Conservation (phyloP, 1,284 basidiomycete genomes). For the Thecaphora frezii region DNA sequence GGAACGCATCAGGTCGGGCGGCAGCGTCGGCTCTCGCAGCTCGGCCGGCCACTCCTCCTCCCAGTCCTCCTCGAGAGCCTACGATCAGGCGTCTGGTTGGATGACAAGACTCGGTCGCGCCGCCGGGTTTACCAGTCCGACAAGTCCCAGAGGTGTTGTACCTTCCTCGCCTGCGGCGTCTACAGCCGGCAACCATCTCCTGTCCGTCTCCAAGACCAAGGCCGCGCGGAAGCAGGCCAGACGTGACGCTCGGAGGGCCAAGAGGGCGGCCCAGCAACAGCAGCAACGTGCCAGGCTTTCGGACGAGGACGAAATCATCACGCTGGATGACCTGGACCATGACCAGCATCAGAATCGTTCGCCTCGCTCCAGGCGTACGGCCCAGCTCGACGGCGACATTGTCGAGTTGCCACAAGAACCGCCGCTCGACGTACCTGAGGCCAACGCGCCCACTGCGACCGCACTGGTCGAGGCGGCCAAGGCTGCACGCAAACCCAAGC, state of each 20-base stretch:
- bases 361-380: conserved; percentile 9
- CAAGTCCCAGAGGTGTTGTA: neutral
- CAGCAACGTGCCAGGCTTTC: conserved; percentile 17
- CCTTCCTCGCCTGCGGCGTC: neutral
- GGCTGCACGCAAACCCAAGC: conserved; percentile 29
- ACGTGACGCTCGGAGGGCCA: neutral
- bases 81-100: conserved; percentile 6
- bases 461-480: conserved; percentile 36
- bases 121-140: neutral
- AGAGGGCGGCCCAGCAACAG: conserved; percentile 4
- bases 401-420: conserved; percentile 27
- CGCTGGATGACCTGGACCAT: conserved; percentile 5
- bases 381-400: conserved; percentile 26
- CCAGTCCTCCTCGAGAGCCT: conserved; percentile 8
- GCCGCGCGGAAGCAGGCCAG: neutral
- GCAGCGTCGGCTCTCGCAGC: conserved; percentile 8
- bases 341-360: conserved; percentile 8
- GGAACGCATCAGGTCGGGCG: conserved; percentile 14
- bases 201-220: conserved; percentile 2
- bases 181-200: neutral
- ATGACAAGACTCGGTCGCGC: neutral
- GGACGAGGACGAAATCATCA: conserved; percentile 11
- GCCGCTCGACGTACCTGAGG: conserved; percentile 32
- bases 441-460: conserved; percentile 27
- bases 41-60: conserved; percentile 14